A percentile compares a stretch with the other conserved stretches of the same genome.
Conservation (phyloP, 2,329 filamentous ascomycete genomes). For the Aspergillus fumigatus region DNA sequence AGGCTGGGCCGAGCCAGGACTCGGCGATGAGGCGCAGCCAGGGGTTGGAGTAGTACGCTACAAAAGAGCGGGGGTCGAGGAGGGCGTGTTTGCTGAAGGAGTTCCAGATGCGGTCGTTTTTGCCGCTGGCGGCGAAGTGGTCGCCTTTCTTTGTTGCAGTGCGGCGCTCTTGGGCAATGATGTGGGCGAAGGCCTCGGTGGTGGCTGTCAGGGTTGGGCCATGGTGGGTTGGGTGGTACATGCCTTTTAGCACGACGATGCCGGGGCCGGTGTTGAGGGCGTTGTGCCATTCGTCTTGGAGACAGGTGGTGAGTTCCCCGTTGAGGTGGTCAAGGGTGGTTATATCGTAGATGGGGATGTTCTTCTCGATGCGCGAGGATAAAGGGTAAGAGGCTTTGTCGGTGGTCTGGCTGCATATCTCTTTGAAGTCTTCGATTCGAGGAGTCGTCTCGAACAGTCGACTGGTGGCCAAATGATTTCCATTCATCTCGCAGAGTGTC, state of each 20-base stretch:
- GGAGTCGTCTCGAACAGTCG: conserved; percentile 20
- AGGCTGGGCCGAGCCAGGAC: conserved; percentile 57
- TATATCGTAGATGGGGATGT: conserved; percentile 55
- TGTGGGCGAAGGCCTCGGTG: conserved; percentile 45
- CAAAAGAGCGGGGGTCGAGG: conserved; percentile 49
- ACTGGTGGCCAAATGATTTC: not conserved
- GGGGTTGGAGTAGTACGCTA: conserved; percentile 57
- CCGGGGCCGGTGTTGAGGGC: conserved; percentile 55
- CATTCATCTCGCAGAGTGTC: not conserved
- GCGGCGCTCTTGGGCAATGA: conserved; percentile 45
- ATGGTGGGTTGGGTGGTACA: conserved; percentile 42
- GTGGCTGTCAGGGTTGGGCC: conserved; percentile 40
- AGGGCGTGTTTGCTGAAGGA: conserved; percentile 59
- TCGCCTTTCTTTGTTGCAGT: conserved; percentile 46
- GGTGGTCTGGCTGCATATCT: conserved; percentile 41
- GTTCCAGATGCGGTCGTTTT: conserved; percentile 63
- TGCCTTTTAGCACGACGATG: conserved; percentile 53
- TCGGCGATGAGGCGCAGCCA: conserved; percentile 51
- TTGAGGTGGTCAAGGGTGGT: conserved; percentile 32
- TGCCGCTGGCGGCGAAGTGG: conserved; percentile 55
- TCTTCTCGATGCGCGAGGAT: conserved; percentile 42
- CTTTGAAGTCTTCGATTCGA: conserved; percentile 40
- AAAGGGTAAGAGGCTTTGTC: conserved; percentile 45
- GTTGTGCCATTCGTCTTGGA: conserved; percentile 60
- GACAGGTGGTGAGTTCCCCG: conserved; percentile 25